Evolutionary conservation across 805 yeast species (phyloP).

Genomic region (Saturnispora diversa): DNA sequence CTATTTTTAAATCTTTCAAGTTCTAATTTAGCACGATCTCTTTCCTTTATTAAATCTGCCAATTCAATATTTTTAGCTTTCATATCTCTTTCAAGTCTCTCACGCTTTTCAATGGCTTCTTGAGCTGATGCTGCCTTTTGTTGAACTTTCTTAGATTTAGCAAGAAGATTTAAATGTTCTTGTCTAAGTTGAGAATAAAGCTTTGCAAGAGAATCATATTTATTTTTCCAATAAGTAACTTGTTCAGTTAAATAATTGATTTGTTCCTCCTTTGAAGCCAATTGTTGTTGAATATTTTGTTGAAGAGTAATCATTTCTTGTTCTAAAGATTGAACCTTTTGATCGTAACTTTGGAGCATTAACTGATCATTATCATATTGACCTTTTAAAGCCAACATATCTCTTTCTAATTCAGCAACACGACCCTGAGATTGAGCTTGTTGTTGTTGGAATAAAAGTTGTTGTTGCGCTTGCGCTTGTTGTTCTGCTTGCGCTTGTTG

Average conservation of each 20-base stretch:
- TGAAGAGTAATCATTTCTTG: slow-evolving; percentile 55
- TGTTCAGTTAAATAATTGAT: slow-evolving; percentile 64
- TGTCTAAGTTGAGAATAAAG: slow-evolving; percentile 85
- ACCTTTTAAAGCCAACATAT: slow-evolving; percentile 60
- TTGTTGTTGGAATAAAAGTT: slow-evolving; percentile 54
- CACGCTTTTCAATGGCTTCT: slow-evolving; percentile 79
- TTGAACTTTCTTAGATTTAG: slow-evolving; percentile 72
- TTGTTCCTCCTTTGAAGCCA: slow-evolving; percentile 70
- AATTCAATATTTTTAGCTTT: slow-evolving; percentile 80
- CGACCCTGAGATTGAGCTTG: slow-evolving; percentile 71
- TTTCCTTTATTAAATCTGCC: slow-evolving; percentile 69
- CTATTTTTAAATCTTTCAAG: slow-evolving; percentile 61
- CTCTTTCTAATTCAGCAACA: slow-evolving; percentile 75
- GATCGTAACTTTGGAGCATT: slow-evolving; percentile 79
- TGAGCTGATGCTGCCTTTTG: slow-evolving; percentile 85
- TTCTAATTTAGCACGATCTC: slow-evolving; percentile 82
- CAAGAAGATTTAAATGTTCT: slow-evolving; percentile 74
- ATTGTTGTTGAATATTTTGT: slow-evolving; percentile 60
- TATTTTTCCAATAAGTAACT: slow-evolving; percentile 67
- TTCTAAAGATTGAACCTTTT: slow-evolving; percentile 75
- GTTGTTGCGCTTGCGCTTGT: slow-evolving; percentile 66
- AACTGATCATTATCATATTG: slow-evolving; percentile 83
- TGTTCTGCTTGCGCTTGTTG: slow-evolving; percentile 60
- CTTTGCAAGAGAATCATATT: slow-evolving; percentile 84
- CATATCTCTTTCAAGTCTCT: slow-evolving; percentile 71